phyloP scores from a whole-genome alignment of 2,329 filamentous ascomycete genomes.

The Orbilia oligospora region DNA sequence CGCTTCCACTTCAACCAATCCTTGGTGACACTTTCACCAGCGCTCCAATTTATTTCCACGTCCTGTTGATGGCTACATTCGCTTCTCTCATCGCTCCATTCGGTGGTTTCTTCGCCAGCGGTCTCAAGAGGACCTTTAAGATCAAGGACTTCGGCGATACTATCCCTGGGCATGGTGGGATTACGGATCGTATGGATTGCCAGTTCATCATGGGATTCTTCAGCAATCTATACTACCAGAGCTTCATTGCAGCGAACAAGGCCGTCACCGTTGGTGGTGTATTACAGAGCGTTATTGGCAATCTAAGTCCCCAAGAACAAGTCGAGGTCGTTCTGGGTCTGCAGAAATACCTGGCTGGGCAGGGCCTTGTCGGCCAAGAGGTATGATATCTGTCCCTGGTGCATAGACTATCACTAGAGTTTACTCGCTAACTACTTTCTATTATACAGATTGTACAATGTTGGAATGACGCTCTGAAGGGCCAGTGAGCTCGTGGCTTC shows the following conservation, averaged over 20 bases:
- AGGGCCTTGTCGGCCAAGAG: constrained; percentile 68
- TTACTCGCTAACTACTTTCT: not conserved
- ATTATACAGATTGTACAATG: constrained; percentile 34
- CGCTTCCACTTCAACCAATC: constrained; percentile 78
- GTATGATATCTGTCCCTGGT: constrained; percentile 34
- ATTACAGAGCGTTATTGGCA: constrained; percentile 91
- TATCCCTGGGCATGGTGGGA: constrained; percentile 96
- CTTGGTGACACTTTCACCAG: constrained; percentile 71
- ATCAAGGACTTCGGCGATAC: constrained; percentile 99
- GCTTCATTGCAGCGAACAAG: constrained; percentile 92
- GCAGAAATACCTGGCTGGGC: constrained; percentile 76
- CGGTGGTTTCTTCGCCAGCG: constrained; percentile 97
- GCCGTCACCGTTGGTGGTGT: constrained; percentile 82
- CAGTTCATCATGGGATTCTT: constrained; percentile 99
- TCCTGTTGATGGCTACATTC: constrained; percentile 89
- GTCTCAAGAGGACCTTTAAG: constrained; percentile 98
- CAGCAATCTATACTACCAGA: constrained; percentile 98
- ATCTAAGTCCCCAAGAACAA: constrained; percentile 89
- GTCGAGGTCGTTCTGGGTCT: constrained; percentile 81
- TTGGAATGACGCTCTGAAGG: constrained; percentile 34
- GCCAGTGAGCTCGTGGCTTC: constrained; percentile 13
- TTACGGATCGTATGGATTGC: constrained; percentile 99
- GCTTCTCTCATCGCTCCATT: constrained; percentile 97
- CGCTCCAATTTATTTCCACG: constrained; percentile 89
- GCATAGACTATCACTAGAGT: not conserved